Conservation (phyloP, 1,284 basidiomycete genomes). For the Pascua sp. region DNA sequence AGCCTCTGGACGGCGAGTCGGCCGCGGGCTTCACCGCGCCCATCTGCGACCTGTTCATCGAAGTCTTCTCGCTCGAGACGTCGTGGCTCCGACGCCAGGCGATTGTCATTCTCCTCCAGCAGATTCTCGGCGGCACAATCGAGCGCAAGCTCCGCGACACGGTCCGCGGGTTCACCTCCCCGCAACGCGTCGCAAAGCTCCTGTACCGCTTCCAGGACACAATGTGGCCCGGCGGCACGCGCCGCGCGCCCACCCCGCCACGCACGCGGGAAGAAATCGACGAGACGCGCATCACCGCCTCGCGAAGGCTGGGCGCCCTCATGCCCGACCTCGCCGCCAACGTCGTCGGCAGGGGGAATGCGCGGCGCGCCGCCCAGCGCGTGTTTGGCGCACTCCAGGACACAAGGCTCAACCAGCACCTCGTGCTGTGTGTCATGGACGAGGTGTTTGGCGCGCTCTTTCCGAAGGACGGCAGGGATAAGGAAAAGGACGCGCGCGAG, state of each 20-base stretch:
- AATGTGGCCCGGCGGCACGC: conserved; percentile 77
- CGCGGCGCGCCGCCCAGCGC: conserved; percentile 79
- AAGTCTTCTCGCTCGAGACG: conserved; percentile 89
- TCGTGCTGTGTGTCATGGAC: conserved; percentile 79
- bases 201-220: conserved; percentile 65
- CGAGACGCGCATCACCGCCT: conserved; percentile 75
- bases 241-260: conserved; percentile 60
- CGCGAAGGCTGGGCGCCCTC: conserved; percentile 69
- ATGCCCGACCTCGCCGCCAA: conserved; percentile 93
- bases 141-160: conserved; percentile 81
- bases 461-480: not conserved
- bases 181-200: conserved; percentile 64
- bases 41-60: conserved; percentile 87
- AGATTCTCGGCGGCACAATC: conserved; percentile 89
- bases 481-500: no score
- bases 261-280: conserved; percentile 75
- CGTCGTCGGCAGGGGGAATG: conserved; percentile 92
- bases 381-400: conserved; percentile 93
- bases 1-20: conserved; percentile 76
- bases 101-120: conserved; percentile 91
- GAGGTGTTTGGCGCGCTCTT: conserved; percentile 58
- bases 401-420: conserved; percentile 83
- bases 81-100: conserved; percentile 96
- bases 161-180: conserved; percentile 61
- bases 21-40: conserved; percentile 84